phyloP scores from a whole-genome alignment of 2,329 filamentous ascomycete genomes.

The Acephala macrosclerotiorum region DNA sequence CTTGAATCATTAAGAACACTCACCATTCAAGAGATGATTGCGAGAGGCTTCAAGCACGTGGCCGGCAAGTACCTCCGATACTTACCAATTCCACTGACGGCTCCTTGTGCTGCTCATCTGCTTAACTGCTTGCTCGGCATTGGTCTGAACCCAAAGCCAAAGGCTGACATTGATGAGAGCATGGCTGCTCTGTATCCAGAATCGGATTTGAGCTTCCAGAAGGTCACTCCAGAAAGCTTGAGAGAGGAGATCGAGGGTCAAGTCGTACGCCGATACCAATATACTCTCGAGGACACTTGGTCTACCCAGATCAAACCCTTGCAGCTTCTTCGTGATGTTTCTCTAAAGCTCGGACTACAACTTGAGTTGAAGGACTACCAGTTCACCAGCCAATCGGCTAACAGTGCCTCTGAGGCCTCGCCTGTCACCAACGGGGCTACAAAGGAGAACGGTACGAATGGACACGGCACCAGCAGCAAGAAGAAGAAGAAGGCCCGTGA shows the following conservation, averaged over 20 bases:
- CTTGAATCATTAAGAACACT: slow-evolving; percentile 81
- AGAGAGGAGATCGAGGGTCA: slow-evolving; percentile 75
- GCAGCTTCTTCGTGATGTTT: slow-evolving; percentile 89
- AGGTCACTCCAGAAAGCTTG: slow-evolving; percentile 77
- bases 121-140: slow-evolving; percentile 91
- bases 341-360: slow-evolving; percentile 89
- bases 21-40: slow-evolving; percentile 89
- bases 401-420: slow-evolving; percentile 43
- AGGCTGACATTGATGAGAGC: slow-evolving; percentile 77
- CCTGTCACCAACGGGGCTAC: slow-evolving; percentile 47
- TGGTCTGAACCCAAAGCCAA: slow-evolving; percentile 78
- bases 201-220: slow-evolving; percentile 81
- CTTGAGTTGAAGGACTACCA: slow-evolving; percentile 79
- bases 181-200: slow-evolving; percentile 82
- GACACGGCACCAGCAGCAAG: slow-evolving; percentile 50
- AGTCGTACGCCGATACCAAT: slow-evolving; percentile 77
- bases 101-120: slow-evolving; percentile 82
- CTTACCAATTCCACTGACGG: slow-evolving; percentile 80
- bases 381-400: slow-evolving; percentile 61
- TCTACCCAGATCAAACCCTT: slow-evolving; percentile 71
- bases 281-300: slow-evolving; percentile 74
- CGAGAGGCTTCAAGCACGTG: slow-evolving; percentile 95
- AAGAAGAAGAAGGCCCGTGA: slow-evolving; percentile 70
- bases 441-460: slow-evolving; percentile 49
- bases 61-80: slow-evolving; percentile 80